Base-by-base conservation (phyloP, 75 land plant species). In the Cryptomeria japonica region DNA sequence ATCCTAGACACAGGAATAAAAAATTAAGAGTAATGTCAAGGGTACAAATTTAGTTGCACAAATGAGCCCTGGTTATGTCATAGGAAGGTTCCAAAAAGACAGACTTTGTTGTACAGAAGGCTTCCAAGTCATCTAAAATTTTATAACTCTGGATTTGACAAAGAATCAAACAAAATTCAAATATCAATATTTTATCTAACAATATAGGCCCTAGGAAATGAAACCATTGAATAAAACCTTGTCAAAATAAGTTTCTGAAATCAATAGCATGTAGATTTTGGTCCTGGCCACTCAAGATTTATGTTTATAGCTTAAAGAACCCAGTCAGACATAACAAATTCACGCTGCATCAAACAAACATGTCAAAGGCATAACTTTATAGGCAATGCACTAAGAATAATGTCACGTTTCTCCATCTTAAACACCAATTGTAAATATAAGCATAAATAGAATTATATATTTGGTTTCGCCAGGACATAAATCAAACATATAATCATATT, bases 91-190 rank as follows among this genome's bases (percentile, higher is more conserved):
- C 31, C 84, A 82, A 11, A 44, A 28, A 11, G 84, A 42, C 83
- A 44, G 5, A 39, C 25, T 41, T n/a, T 80, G 47, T 19, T 9
- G 9, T 41, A 41, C 83, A 42, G n/a, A 79, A 22, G 28, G 39
- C 31, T 79, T 38, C 82, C 82, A 79, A 79, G 42, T 79, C 44
- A 79, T 79, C 10, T 38, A 19, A 79, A 44, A 18, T 82, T 44
- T 82, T 31, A 42, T 32, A 46, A 42, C 46, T 44, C 46, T 82
- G 51, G n/a, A 11, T 82, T 82, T 41, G 49, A 82, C 28, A 18
- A 82, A 82, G 46, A 82, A 75, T 14, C 77, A 75, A 72, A 72
- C 32, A 75, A 75, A 75, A 32, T 75, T 75, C 38, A 75, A 34
- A 34, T 34, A 13, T 34, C 77, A 32, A 12, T 13, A 12, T 75